Percentiles rank a stretch among this genome's conserved stretches.
These are phyloP conservation scores for Ochromonas danica DNA, from an alignment of 108 stramenopile genomes.

Conservation along the genomic window DNA sequence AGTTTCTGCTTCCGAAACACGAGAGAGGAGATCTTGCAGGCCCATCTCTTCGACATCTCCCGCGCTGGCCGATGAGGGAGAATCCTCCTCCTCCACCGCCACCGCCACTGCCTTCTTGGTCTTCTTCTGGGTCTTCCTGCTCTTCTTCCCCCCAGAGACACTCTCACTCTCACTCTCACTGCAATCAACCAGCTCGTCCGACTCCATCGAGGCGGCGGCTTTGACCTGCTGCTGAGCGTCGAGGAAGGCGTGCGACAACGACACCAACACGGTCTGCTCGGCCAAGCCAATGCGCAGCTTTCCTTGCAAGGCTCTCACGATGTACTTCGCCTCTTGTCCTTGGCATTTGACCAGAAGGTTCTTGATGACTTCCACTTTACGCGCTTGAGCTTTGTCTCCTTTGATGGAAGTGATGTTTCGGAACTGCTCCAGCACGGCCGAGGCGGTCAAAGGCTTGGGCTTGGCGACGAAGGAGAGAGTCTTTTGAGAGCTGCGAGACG, in stretches of 20 bases:
- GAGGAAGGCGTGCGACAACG: slow-evolving; percentile 82
- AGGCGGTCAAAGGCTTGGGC: slow-evolving; percentile 67
- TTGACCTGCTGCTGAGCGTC: slow-evolving; percentile 42
- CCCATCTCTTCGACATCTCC: background rate
- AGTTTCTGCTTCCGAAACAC: background rate
- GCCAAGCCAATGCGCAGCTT: slow-evolving; percentile 95
- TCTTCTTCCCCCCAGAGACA: slow-evolving; percentile 47
- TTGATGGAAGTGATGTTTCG: slow-evolving; percentile 65
- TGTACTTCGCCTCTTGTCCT: slow-evolving; percentile 85
- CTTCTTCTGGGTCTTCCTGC: slow-evolving; percentile 37
- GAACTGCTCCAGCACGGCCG: slow-evolving; percentile 55
- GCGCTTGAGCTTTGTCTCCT: slow-evolving; percentile 79
- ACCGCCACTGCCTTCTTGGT: background rate
- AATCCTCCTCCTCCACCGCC: background rate
- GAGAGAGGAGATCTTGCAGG: background rate
- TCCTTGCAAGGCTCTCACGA: slow-evolving; percentile 95
- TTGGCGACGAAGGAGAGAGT: slow-evolving; percentile 70
- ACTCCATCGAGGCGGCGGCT: background rate
- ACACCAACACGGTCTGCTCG: slow-evolving; percentile 83
- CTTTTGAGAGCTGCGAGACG: slow-evolving; percentile 72
- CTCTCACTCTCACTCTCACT: slow-evolving; percentile 46
- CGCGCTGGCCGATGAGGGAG: background rate
- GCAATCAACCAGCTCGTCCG: slow-evolving; percentile 43
- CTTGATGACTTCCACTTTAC: slow-evolving; percentile 88
- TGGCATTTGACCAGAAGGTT: slow-evolving; percentile 69